Percentiles rank a stretch among this genome's conserved stretches.
Evolutionary conservation across 23 red algal genomes (phyloP).

Genomic region (Gracilaria vermiculophylla): DNA sequence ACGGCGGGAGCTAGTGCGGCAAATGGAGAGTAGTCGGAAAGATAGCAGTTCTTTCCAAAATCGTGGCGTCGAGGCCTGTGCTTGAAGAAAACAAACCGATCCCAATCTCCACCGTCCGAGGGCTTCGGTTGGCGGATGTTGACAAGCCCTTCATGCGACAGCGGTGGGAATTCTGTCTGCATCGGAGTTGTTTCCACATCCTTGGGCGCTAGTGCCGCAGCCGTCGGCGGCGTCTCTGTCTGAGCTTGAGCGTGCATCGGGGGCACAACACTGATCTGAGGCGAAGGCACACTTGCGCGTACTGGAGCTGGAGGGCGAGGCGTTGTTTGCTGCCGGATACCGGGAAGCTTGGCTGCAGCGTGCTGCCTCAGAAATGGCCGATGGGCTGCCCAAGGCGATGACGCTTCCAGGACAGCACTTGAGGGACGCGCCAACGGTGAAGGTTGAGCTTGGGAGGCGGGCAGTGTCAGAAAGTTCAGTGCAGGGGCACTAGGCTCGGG

Average conservation of each 20-base stretch:
- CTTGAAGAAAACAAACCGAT: slow-evolving; percentile 59
- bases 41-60: slow-evolving; percentile 24
- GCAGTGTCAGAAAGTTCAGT: not conserved
- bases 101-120: slow-evolving; percentile 23
- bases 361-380: not conserved
- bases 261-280: not conserved
- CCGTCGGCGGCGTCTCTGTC: not conserved
- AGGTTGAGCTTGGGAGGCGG: not conserved
- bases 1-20: slow-evolving; percentile 29
- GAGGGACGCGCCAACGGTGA: not conserved
- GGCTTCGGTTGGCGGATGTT: not conserved
- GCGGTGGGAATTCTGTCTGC: not conserved
- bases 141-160: slow-evolving; percentile 5
- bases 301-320: not conserved
- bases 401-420: not conserved
- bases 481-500: not conserved
- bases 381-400: not conserved
- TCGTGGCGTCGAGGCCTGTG: slow-evolving; percentile 37
- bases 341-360: not conserved
- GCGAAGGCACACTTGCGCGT: too few relatives aligned
- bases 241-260: not conserved
- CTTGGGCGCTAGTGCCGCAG: not conserved
- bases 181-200: not conserved
- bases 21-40: slow-evolving; percentile 47
- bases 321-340: not conserved